Conservation (phyloP, 805 yeast species). For the Cyberlindnera lachancei region DNA sequence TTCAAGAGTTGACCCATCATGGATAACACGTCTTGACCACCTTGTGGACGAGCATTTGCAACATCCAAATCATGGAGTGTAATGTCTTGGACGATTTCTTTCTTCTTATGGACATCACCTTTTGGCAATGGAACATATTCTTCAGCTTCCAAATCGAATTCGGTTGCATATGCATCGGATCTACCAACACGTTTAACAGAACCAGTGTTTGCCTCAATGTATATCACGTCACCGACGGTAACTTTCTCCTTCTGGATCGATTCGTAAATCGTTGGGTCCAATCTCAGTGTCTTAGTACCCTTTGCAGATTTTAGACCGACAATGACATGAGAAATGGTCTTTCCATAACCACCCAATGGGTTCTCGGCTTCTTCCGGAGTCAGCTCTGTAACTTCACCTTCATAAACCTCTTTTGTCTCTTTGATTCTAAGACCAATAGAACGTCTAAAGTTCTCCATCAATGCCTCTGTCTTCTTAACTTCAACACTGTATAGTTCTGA, state of each 20-base stretch:
- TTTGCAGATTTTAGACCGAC: conserved; percentile 90
- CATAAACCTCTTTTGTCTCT: conserved; percentile 95
- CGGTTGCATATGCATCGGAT: conserved; percentile 98
- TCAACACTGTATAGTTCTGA: conserved; percentile 93
- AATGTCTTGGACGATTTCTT: conserved; percentile 96
- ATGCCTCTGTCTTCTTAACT: conserved; percentile 90
- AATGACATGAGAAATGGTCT: conserved; percentile 88
- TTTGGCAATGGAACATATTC: conserved; percentile 98
- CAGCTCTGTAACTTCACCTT: conserved; percentile 95
- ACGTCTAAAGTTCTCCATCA: conserved; percentile 94
- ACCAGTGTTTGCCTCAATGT: conserved; percentile 96
- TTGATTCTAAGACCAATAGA: conserved; percentile 95
- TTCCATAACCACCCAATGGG: conserved; percentile 96
- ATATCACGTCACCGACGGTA: conserved; percentile 92
- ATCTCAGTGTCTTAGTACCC: conserved; percentile 81
- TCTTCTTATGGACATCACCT: conserved; percentile 97
- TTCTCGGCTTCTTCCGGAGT: conserved; percentile 95
- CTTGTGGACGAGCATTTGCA: conserved; percentile 93
- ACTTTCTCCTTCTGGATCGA: conserved; percentile 92
- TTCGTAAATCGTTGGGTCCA: conserved; percentile 91
- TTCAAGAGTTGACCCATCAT: conserved; percentile 96
- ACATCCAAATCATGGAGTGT: conserved; percentile 94
- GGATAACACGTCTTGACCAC: conserved; percentile 93
- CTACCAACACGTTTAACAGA: conserved; percentile 96
- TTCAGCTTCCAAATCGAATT: conserved; percentile 96